Evolutionary conservation across 2,329 filamentous ascomycete species (phyloP), one percentile per base, ranked within the genome.

Genomic region (Ophiostoma quercus): DNA sequence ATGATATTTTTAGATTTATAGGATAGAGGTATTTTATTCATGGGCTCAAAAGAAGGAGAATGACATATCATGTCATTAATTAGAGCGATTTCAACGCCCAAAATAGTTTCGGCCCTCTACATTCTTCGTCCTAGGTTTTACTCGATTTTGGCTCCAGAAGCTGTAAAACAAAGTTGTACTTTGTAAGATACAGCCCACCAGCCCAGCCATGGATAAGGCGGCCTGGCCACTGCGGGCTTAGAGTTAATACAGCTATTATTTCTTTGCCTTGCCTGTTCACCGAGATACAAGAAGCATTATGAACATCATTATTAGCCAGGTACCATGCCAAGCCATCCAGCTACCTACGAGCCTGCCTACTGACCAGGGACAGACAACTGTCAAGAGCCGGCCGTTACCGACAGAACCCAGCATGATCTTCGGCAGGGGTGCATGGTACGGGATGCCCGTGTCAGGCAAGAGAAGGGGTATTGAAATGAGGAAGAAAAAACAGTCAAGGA

Each of bases 391-490:
- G 57, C 25, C 25, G 57, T 62, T 62, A 32, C 57, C 57, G 57
- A 62, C 57, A 62, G 25, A 29, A 32, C 25, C 9, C 57, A 62
- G 57, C 57, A 32, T 62, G 57, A 62, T 62, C 57, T 62, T 25
- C 57, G 16, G 12, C 57, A 62, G 57, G 57, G 57, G 25, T 62
- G 25, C 57, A 62, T 62, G 25, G 51, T 14, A 62, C 57, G 57
- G 57, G 25, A 32, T 62, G 57, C 25, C 57, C 57, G 57, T 32
- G 25, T 32, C 57, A 32, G 25, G 25, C 25, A 62, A 14, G 14
- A 62, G 25, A 62, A 62, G 57, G 57, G 57, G 57, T 62, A 62
- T 62, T 11, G 57, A 8, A 32, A 62, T 62, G 57, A 62, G 11
- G 25, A 2, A 62, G 22, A 62, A 32, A 16, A 62, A n/a, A 29